Evolutionary conservation across 2,329 filamentous ascomycete species (phyloP).

Genomic region (Neoscytalidium dimidiatum): DNA sequence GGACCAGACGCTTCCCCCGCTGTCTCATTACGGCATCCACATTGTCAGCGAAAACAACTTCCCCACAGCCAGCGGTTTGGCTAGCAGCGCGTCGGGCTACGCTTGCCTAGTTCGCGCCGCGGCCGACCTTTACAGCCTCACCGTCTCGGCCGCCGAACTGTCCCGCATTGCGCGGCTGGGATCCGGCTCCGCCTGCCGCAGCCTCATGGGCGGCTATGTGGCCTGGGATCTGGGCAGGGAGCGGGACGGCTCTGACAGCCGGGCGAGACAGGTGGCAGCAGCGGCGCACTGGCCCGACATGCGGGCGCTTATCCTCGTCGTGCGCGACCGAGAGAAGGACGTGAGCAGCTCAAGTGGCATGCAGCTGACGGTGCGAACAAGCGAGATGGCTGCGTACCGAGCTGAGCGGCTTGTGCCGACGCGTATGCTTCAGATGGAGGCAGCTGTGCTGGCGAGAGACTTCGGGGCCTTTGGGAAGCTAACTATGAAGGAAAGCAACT

Average conservation of each 20-base stretch:
- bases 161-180: conserved; percentile 90
- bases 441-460: conserved; percentile 74
- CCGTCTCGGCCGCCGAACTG: conserved; percentile 77
- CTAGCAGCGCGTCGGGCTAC: conserved; percentile 63
- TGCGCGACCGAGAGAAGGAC: conserved; percentile 91
- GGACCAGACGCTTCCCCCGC: conserved; percentile 75
- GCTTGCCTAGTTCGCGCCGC: conserved; percentile 76
- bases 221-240: conserved; percentile 83
- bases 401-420: conserved; percentile 75
- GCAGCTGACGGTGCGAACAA: conserved; percentile 94
- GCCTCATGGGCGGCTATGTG: conserved; percentile 91
- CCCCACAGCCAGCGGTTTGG: conserved; percentile 90
- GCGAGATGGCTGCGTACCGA: conserved; percentile 78
- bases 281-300: conserved; percentile 94
- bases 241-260: conserved; percentile 79
- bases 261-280: conserved; percentile 84
- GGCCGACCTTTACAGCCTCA: conserved; percentile 86
- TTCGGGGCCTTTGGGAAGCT: conserved; percentile 85
- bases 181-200: conserved; percentile 91
- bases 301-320: conserved; percentile 88
- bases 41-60: conserved; percentile 99
- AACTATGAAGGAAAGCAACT: conserved; percentile 96
- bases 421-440: conserved; percentile 83
- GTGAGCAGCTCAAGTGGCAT: conserved; percentile 91
- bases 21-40: conserved; percentile 74